A percentile compares a stretch with the other conserved stretches of the same genome.
Evolutionary conservation across 805 yeast genomes (phyloP).

Genomic region (Saturnispora dispora): DNA sequence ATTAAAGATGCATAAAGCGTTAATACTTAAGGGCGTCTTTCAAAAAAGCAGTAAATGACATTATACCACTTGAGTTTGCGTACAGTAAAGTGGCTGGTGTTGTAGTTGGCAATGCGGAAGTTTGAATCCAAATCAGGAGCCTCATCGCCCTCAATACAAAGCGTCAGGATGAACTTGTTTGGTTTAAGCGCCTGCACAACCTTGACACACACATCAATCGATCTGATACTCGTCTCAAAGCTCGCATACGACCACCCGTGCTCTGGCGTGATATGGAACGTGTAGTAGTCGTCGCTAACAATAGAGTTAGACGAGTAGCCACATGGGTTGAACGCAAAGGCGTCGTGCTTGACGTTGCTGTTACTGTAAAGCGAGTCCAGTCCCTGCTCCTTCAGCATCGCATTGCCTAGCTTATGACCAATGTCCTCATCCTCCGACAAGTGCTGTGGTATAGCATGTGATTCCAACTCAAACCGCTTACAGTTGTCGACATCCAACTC

Average conservation of each 20-base stretch:
- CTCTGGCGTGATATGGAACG: constrained; percentile 93
- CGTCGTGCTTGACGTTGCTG: constrained; percentile 47
- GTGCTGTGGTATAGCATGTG: constrained; percentile 23
- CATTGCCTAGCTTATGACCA: constrained; percentile 74
- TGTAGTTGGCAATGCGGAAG: not conserved
- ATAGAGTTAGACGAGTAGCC: constrained; percentile 89
- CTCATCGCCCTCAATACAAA: constrained; percentile 20
- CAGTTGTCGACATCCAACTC: constrained; percentile 55
- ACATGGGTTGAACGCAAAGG: constrained; percentile 88
- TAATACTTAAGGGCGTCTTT: constrained; percentile 6
- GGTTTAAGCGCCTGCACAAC: constrained; percentile 67
- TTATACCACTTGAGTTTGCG: constrained; percentile 1
- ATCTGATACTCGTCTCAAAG: constrained; percentile 65
- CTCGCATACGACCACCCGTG: constrained; percentile 92
- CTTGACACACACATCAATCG: constrained; percentile 28
- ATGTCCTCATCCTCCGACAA: constrained; percentile 47
- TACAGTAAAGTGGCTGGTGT: not conserved
- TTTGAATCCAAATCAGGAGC: not conserved
- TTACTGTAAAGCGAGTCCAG: constrained; percentile 43
- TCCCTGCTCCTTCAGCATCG: constrained; percentile 54
- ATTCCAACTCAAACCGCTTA: constrained; percentile 37
- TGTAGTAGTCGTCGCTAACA: constrained; percentile 50
- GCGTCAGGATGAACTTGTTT: constrained; percentile 39
- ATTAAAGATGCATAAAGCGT: not conserved
- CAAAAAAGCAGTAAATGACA: constrained; percentile 13